Evolutionary conservation across 1,284 basidiomycete genomes (phyloP).

Genomic region (Rhodofomes roseus): DNA sequence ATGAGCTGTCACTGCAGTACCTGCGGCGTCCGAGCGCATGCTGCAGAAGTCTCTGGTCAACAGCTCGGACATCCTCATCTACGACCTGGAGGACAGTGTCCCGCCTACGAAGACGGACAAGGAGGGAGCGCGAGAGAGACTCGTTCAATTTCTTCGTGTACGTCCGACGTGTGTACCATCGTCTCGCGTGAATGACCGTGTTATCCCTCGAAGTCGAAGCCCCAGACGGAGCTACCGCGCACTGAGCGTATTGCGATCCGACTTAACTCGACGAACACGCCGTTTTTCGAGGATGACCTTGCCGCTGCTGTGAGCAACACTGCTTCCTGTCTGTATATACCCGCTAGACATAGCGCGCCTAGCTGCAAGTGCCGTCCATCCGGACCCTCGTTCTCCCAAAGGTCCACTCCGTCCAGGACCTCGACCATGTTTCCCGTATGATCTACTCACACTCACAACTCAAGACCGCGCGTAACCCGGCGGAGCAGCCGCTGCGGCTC

Average conservation of each 20-base stretch:
- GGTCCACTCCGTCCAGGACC: slow-evolving; percentile 64
- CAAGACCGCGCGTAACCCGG: slow-evolving; percentile 14
- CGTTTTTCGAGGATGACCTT: slow-evolving; percentile 72
- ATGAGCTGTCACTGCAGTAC: slow-evolving; percentile 42
- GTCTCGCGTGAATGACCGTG: not conserved
- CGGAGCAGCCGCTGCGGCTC: slow-evolving; percentile 45
- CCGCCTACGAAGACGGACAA: slow-evolving; percentile 62
- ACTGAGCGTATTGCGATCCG: slow-evolving; percentile 65
- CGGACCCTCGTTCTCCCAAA: slow-evolving; percentile 76
- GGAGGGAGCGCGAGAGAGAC: slow-evolving; percentile 51
- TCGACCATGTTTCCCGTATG: slow-evolving; percentile 56
- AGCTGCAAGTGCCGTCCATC: slow-evolving; percentile 36
- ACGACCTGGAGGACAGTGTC: slow-evolving; percentile 85
- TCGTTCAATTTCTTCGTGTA: slow-evolving; percentile 45
- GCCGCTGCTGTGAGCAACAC: slow-evolving; percentile 50
- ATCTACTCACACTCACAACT: slow-evolving; percentile 31
- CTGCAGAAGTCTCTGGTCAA: slow-evolving; percentile 70
- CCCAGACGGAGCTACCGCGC: slow-evolving; percentile 35
- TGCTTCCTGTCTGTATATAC: not conserved
- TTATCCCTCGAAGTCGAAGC: slow-evolving; percentile 27
- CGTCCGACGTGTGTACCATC: slow-evolving; percentile 40
- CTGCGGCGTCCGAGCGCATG: slow-evolving; percentile 76
- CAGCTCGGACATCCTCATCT: slow-evolving; percentile 74
- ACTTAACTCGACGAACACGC: slow-evolving; percentile 72
- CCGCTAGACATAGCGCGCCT: not conserved